phyloP scores from a whole-genome alignment of 176 grass and related monocot species.

The Lolium multiflorum region DNA sequence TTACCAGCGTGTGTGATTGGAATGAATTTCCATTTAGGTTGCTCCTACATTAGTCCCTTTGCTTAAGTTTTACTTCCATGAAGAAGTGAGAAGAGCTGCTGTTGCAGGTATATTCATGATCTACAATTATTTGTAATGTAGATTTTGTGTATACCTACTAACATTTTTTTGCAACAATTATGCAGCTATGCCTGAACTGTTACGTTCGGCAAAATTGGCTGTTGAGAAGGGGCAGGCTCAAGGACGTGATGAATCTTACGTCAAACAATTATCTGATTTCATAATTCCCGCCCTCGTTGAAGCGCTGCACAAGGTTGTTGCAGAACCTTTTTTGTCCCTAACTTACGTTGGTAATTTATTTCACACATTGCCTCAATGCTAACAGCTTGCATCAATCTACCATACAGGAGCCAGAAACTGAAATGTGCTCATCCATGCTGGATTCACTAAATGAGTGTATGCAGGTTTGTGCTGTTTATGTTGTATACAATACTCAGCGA shows the following conservation, averaged over 20 bases:
- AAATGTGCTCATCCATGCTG: slow-evolving; percentile 92
- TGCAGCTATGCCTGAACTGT: slow-evolving; percentile 94
- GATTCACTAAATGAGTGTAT: slow-evolving; percentile 97
- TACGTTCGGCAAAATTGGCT: slow-evolving; percentile 91
- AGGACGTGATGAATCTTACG: slow-evolving; percentile 91
- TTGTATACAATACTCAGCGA: no score
- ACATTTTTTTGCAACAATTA: slow-evolving; percentile 36
- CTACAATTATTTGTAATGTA: neutral
- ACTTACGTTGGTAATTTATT: slow-evolving; percentile 1
- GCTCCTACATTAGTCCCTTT: slow-evolving; percentile 94
- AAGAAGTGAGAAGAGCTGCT: slow-evolving; percentile 98
- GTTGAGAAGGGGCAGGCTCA: slow-evolving; percentile 89
- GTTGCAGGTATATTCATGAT: slow-evolving; percentile 74
- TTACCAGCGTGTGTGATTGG: slow-evolving; percentile 4
- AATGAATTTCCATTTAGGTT: slow-evolving; percentile 63
- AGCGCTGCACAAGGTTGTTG: slow-evolving; percentile 87
- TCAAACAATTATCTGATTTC: slow-evolving; percentile 94
- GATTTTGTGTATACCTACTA: slow-evolving; percentile 4
- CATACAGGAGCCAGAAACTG: slow-evolving; percentile 91
- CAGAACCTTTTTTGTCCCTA: slow-evolving; percentile 25
- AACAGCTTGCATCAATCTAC: slow-evolving; percentile 36
- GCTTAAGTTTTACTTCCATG: slow-evolving; percentile 98
- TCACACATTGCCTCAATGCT: slow-evolving; percentile 16
- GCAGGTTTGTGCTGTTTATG: slow-evolving; percentile 57
- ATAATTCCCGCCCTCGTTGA: slow-evolving; percentile 99